Evolutionary conservation across 345 rosid genomes (phyloP).

Genomic region (Citrus sp.): DNA sequence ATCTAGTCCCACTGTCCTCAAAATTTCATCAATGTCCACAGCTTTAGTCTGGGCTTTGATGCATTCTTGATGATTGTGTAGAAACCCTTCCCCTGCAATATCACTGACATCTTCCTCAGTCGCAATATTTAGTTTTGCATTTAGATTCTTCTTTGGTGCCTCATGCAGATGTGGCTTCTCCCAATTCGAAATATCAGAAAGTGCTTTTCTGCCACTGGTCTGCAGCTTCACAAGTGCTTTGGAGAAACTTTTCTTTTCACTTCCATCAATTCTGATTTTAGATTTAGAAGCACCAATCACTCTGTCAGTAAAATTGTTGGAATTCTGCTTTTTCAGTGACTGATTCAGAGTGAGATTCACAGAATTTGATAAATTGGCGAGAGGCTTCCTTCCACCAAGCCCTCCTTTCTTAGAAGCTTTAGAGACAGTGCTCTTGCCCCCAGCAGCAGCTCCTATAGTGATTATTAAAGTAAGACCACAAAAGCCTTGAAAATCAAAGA

Average conservation of each 20-base stretch:
- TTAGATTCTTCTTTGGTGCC: slow-evolving; percentile 33
- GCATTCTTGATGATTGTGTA: slow-evolving; percentile 55
- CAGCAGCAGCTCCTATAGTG: slow-evolving; percentile 27
- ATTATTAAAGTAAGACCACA: slow-evolving; percentile 5
- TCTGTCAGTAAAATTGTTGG: slow-evolving; percentile 25
- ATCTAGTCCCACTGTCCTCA: slow-evolving; percentile 39
- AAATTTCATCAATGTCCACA: slow-evolving; percentile 34
- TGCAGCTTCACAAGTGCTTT: slow-evolving; percentile 28
- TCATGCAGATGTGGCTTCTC: slow-evolving; percentile 28
- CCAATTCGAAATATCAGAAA: slow-evolving; percentile 59
- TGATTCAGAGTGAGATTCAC: slow-evolving; percentile 31
- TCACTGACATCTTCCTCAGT: slow-evolving; percentile 27
- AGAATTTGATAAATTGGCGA: slow-evolving; percentile 59
- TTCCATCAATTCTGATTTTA: slow-evolving; percentile 19
- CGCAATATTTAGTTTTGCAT: slow-evolving; percentile 20
- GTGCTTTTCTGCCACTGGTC: slow-evolving; percentile 37
- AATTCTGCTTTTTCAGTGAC: slow-evolving; percentile 31
- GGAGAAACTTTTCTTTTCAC: slow-evolving; percentile 28
- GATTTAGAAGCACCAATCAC: slow-evolving; percentile 17
- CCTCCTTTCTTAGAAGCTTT: slow-evolving; percentile 35
- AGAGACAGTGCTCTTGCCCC: slow-evolving; percentile 27
- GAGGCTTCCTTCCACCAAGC: slow-evolving; percentile 53
- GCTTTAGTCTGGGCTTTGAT: slow-evolving; percentile 33
- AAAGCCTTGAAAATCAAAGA: not conserved
- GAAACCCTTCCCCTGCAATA: slow-evolving; percentile 37